Conservation (phyloP, 805 yeast species). For the Kuraishia hungarica region DNA sequence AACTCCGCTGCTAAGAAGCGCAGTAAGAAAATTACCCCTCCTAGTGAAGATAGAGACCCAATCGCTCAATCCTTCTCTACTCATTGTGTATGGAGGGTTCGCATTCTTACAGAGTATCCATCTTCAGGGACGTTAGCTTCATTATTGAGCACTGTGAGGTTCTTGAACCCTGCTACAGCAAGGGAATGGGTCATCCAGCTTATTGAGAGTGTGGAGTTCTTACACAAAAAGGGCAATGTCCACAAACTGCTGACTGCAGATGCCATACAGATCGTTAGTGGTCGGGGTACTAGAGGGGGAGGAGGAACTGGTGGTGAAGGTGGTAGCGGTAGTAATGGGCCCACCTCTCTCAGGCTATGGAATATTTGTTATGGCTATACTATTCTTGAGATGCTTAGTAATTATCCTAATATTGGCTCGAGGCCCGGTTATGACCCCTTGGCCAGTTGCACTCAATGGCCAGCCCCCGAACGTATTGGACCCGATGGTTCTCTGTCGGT, state of each 20-base stretch:
- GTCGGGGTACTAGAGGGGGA: conserved; percentile 28
- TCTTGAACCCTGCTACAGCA: conserved; percentile 64
- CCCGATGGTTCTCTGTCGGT: conserved; percentile 17
- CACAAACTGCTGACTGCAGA: conserved; percentile 64
- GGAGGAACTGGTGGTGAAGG: not conserved
- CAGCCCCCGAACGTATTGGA: conserved; percentile 64
- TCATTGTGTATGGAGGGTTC: conserved; percentile 52
- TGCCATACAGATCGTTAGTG: conserved; percentile 45
- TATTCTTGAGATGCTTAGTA: conserved; percentile 27
- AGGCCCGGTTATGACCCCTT: conserved; percentile 5
- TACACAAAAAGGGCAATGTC: conserved; percentile 78
- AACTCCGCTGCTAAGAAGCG: conserved; percentile 23
- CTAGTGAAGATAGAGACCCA: conserved; percentile 2
- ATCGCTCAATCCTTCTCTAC: not conserved
- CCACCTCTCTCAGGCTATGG: conserved; percentile 48
- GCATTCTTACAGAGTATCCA: conserved; percentile 59
- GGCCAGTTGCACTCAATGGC: conserved; percentile 40
- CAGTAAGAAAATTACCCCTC: conserved; percentile 17
- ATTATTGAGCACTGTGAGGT: conserved; percentile 57
- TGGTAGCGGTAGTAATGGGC: conserved; percentile 21
- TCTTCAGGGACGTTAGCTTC: conserved; percentile 53
- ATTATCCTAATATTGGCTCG: conserved; percentile 19
- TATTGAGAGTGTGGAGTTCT: conserved; percentile 72
- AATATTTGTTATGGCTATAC: conserved; percentile 53
- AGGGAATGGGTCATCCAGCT: conserved; percentile 85